Conservation (phyloP, 2,329 filamentous ascomycete species). For the Sarocladiaceae sp. region DNA sequence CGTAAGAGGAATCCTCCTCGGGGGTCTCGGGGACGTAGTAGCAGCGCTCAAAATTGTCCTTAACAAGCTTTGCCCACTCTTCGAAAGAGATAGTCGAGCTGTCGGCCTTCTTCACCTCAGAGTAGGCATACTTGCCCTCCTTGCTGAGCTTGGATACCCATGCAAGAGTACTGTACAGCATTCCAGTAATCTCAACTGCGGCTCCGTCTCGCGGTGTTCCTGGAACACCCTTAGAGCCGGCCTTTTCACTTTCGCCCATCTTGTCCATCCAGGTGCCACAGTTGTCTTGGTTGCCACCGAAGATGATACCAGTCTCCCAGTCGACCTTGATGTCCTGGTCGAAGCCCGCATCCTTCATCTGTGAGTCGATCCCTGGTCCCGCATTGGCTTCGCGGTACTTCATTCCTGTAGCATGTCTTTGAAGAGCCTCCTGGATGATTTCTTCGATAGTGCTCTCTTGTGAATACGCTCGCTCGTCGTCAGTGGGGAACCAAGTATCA, state of each 20-base stretch:
- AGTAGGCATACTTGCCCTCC: constrained; percentile 67
- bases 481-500: constrained; percentile 84
- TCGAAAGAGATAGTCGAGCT: constrained; percentile 61
- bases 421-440: constrained; percentile 87
- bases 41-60: constrained; percentile 83
- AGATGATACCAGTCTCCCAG: constrained; percentile 85
- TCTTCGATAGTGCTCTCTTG: constrained; percentile 79
- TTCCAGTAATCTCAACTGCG: constrained; percentile 89
- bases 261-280: constrained; percentile 99
- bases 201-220: constrained; percentile 96
- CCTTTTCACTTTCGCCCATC: constrained; percentile 96
- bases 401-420: constrained; percentile 86
- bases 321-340: constrained; percentile 88
- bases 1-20: constrained; percentile 70
- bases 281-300: constrained; percentile 90
- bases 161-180: constrained; percentile 81
- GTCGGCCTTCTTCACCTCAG: constrained; percentile 64
- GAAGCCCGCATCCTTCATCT: constrained; percentile 92
- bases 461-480: constrained; percentile 83
- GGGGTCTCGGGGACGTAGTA: constrained; percentile 77
- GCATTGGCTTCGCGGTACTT: constrained; percentile 94
- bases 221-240: constrained; percentile 87
- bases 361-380: constrained; percentile 78
- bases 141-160: constrained; percentile 71
- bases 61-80: constrained; percentile 77